Base-by-base conservation (phyloP, 163 green algal species). In the Volvox carteri region DNA sequence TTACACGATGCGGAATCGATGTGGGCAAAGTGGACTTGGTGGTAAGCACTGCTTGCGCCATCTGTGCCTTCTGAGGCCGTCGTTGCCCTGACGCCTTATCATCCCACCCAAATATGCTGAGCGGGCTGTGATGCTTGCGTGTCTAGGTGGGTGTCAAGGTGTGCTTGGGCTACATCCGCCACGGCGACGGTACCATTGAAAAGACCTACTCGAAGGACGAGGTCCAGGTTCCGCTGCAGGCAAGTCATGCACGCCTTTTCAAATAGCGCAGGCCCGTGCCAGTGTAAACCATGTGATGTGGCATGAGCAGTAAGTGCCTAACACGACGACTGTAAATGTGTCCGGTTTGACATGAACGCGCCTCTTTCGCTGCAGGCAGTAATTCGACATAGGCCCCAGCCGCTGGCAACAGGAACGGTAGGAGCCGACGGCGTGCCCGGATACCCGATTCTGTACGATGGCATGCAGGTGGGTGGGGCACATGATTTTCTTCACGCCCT, bases 181-280 rank as follows among this genome's bases (percentile, higher is more conserved):
- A 94, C 65, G 68, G 94, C 23, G 97, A 98, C 88, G 97, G 96
- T 75, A 95, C 90, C 75, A 88, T 98, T 7, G 91, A 97, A 75
- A 98, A 98, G 93, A 94, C 93, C 60, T 98, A 97, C 87, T 78
- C 77, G 33, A 92, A 94, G 52, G 92, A 95, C 3, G 93, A 96
- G 89, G 85, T 92, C 2, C 46, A 93, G 35, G 94, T 96, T 50
- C 97, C 97, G 1, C 86, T 98, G 68, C 77, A 85, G 77, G 77
- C 25, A 46, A 85, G 62, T 2, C n/a, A n/a, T n/a, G n/a, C n/a
- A n/a, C n/a, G n/a, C n/a, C n/a, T n/a, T n/a, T n/a, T n/a, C n/a
- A n/a, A n/a, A n/a, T n/a, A n/a, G n/a, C n/a, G n/a, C n/a, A n/a
- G n/a, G n/a, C n/a, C n/a, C n/a, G n/a, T n/a, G n/a, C n/a, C n/a